Percentiles rank a stretch among this genome's conserved stretches.
Evolutionary conservation across 1,284 basidiomycete genomes (phyloP).

Genomic region (Anthracocystis setariae): DNA sequence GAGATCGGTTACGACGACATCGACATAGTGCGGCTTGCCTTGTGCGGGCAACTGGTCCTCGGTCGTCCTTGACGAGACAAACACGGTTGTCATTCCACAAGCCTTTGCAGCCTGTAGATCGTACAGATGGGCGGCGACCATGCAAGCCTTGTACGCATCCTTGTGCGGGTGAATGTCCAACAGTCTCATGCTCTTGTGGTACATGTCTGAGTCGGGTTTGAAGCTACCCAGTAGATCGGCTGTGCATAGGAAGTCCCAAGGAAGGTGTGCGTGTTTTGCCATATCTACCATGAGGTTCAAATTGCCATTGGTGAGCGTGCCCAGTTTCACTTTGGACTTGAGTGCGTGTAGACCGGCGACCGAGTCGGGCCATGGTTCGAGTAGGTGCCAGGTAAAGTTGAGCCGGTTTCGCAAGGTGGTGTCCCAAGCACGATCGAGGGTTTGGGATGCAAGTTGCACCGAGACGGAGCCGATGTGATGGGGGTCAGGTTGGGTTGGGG

Average conservation of each 20-base stretch:
- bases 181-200: constrained; percentile 20
- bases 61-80: constrained; percentile 28
- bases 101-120: constrained; percentile 36
- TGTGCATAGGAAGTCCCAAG: constrained; percentile 36
- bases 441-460: constrained; percentile 9
- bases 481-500: not conserved
- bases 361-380: constrained; percentile 36
- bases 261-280: constrained; percentile 23
- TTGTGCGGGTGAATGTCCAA: constrained; percentile 18
- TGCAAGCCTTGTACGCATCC: constrained; percentile 13
- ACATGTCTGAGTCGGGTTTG: constrained; percentile 34
- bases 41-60: constrained; percentile 24
- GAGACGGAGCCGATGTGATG: not conserved
- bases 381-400: constrained; percentile 33
- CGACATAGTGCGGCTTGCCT: constrained; percentile 35
- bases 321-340: constrained; percentile 13
- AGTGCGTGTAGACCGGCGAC: constrained; percentile 10
- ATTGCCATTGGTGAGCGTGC: constrained; percentile 38
- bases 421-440: constrained; percentile 21
- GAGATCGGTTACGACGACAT: constrained; percentile 27
- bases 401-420: constrained; percentile 13
- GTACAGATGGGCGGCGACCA: constrained; percentile 39
- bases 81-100: constrained; percentile 38
- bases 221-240: constrained; percentile 33
- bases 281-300: constrained; percentile 39